Evolutionary conservation across 192 early-diverging fungal genomes (phyloP), one percentile per base, ranked within the genome.

Genomic region (Chytriomyces confervae): DNA sequence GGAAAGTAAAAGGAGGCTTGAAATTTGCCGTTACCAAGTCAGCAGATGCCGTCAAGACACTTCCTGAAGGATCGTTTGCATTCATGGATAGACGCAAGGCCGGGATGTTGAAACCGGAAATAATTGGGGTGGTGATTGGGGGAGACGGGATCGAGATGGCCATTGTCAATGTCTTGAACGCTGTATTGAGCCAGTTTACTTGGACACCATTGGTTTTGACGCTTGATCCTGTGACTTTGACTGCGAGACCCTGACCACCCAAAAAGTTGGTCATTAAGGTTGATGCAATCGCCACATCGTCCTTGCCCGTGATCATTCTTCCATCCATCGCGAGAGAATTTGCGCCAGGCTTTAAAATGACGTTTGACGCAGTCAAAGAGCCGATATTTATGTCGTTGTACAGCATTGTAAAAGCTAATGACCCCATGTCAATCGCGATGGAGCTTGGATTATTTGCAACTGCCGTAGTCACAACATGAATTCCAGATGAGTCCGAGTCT

Each of bases 361-460:
- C 77, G 7, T 50, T 64, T 20, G 47, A n/a, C 3, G 77, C 61
- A 50, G 50, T 65, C 36, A 79, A 50, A 2, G 71, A 66, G 20
- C 69, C 77, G 50, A 79, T 63, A 24, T 48, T 72, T 5, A 13
- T 24, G 62, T 47, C 44, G 6, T 73, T 18, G 57, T 23, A 50
- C 1, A 47, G 20, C 69, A 71, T 49, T 27, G 24, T 48, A 48
- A 82, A 81, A 18, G 13, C 46, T 11, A 79, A 16, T 29, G 36
- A 53, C n/a, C 80, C 79, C 61, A 81, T 61, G 24, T 67, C 66
- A 48, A 81, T 69, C 23, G 79, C 62, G 68, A 81, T 76, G 10
- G 62, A 11, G 61, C 76, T 79, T 11, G 79, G 79, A 50, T 81
- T 81, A 44, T 71, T 44, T 13, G 63, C 46, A 29, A 53, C 50